Evolutionary conservation across 1,284 basidiomycete genomes (phyloP).

Genomic region (Microbotryum saponariae): DNA sequence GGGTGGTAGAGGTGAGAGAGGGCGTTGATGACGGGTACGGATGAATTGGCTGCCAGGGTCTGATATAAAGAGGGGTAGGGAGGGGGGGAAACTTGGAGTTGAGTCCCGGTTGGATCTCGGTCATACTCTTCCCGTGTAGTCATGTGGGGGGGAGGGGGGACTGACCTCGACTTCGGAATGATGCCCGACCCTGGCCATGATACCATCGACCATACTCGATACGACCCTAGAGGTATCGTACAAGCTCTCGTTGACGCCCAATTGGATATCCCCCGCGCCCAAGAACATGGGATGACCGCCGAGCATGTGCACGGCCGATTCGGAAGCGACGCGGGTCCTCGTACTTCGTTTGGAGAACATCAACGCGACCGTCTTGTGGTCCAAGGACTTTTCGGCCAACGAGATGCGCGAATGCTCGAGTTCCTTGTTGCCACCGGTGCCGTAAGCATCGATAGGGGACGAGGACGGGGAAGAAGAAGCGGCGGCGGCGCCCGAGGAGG

Average conservation of each 20-base stretch:
- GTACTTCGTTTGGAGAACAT: conserved; percentile 91
- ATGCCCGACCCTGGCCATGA: conserved; percentile 89
- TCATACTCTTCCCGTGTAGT: background rate
- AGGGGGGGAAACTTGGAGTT: background rate
- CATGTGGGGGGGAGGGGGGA: conserved; percentile 4
- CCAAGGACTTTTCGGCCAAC: conserved; percentile 34
- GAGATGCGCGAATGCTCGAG: too few relatives aligned
- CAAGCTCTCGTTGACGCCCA: conserved; percentile 87
- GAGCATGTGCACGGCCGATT: conserved; percentile 66
- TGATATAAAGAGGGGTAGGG: conserved; percentile 38
- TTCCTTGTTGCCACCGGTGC: too few relatives aligned
- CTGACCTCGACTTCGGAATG: conserved; percentile 86
- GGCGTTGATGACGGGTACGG: conserved; percentile 90
- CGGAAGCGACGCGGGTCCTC: conserved; percentile 79
- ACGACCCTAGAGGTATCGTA: conserved; percentile 81
- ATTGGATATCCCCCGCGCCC: conserved; percentile 83
- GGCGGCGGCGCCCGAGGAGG: too few relatives aligned
- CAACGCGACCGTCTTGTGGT: conserved; percentile 74
- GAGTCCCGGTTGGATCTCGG: background rate
- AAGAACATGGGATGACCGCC: conserved; percentile 90
- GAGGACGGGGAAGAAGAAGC: too few relatives aligned
- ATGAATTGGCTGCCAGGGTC: conserved; percentile 80
- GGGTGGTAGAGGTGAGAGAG: conserved; percentile 94
- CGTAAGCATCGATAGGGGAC: too few relatives aligned
- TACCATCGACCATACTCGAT: conserved; percentile 84